phyloP scores from a whole-genome alignment of 2,329 filamentous ascomycete species.

The Xylariaceae sp. region DNA sequence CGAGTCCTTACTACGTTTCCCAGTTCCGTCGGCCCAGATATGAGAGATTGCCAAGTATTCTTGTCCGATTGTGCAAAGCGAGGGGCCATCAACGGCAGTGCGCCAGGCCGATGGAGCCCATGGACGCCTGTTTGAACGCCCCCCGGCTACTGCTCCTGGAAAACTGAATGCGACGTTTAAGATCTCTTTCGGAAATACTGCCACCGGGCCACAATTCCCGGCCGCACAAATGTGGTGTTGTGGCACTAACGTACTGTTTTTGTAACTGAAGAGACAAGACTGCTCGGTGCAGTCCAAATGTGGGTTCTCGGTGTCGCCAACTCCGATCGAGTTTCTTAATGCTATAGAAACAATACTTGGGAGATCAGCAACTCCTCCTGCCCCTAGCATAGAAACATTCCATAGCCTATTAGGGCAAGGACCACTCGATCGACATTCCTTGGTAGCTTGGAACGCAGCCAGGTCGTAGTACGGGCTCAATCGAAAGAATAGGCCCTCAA shows the following conservation, averaged over 20 bases:
- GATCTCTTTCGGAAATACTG: background rate
- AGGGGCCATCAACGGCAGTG: background rate
- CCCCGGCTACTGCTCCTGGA: too few species aligned
- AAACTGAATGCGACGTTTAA: too few species aligned
- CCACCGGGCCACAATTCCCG: background rate
- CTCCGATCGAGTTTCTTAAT: too few species aligned
- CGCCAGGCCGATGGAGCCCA: conserved; percentile 5
- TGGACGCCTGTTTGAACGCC: background rate
- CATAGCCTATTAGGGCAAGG: conserved; percentile 10
- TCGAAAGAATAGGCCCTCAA: too few species aligned
- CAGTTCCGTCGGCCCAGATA: conserved; percentile 19
- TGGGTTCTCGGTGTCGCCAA: background rate
- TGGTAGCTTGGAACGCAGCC: too few species aligned
- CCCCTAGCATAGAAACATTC: conserved; percentile 2
- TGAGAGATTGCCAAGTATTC: conserved; percentile 18
- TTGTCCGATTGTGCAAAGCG: background rate
- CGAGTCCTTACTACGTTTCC: conserved; percentile 4
- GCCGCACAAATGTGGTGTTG: conserved; percentile 9
- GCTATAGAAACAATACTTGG: too few species aligned
- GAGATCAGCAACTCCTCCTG: background rate
- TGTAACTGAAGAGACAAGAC: conserved; percentile 4
- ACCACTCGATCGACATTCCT: too few species aligned
- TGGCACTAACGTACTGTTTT: conserved; percentile 11
- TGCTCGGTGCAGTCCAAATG: conserved; percentile 16
- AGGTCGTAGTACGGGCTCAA: too few species aligned